Evolutionary conservation across 257 asterid species (phyloP).

Genomic region (Lavandula angustifolia): DNA sequence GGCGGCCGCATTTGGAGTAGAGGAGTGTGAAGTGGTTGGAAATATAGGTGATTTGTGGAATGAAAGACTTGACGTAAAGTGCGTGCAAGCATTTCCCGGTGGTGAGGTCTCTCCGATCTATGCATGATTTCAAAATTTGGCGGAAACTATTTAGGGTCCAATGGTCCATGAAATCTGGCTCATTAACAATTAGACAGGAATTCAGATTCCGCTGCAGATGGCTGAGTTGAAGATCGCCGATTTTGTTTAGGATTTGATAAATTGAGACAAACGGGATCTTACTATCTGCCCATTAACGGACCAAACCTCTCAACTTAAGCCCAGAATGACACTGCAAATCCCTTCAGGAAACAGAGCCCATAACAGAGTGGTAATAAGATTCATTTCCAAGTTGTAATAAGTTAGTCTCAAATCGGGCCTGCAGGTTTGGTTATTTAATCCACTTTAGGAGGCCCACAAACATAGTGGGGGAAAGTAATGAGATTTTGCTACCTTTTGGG

Average conservation of each 20-base stretch:
- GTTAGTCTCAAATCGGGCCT: too few relatives aligned
- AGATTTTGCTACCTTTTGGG: constrained; percentile 7
- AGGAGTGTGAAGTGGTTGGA: constrained; percentile 83
- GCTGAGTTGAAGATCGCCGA: too few relatives aligned
- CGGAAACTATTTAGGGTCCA: constrained; percentile 37
- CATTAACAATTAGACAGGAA: not conserved
- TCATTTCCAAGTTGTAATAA: not conserved
- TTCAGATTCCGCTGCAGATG: too few relatives aligned
- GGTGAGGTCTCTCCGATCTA: constrained; percentile 48
- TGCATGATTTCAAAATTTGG: constrained; percentile 57
- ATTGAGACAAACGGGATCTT: too few relatives aligned
- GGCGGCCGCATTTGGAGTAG: constrained; percentile 68
- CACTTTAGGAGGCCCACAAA: constrained; percentile 38
- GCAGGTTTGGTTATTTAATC: constrained; percentile 30
- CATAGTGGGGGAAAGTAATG: constrained; percentile 31
- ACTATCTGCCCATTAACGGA: too few relatives aligned
- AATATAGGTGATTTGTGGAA: constrained; percentile 59
- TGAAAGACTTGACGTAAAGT: constrained; percentile 46
- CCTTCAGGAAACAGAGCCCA: not conserved
- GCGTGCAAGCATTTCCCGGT: constrained; percentile 68
- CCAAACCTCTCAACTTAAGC: not conserved
- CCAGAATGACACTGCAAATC: too few relatives aligned
- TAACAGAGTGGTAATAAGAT: not conserved
- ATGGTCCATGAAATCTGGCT: constrained; percentile 8
- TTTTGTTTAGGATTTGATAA: too few relatives aligned